Percentiles rank a stretch among this genome's conserved stretches.
phyloP scores from a whole-genome alignment of 768 basidiomycete genomes.

The Leccinum truebloodii region DNA sequence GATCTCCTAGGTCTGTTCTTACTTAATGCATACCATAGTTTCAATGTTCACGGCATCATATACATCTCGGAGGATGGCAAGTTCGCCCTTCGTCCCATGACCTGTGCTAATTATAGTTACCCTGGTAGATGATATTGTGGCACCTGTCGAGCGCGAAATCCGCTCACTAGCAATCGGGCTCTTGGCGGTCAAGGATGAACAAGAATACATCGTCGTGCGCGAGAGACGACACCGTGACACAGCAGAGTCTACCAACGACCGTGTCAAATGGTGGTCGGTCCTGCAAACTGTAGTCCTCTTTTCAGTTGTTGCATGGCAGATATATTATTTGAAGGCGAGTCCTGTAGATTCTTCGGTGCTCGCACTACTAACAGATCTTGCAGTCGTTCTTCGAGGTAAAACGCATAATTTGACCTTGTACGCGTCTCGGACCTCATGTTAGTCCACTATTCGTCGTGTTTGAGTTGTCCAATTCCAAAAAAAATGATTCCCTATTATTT shows the following conservation, averaged over 20 bases:
- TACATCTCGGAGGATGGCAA: slow-evolving; percentile 89
- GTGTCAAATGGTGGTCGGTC: slow-evolving; percentile 99
- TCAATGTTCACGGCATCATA: slow-evolving; percentile 80
- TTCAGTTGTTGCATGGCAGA: slow-evolving; percentile 92
- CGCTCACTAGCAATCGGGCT: slow-evolving; percentile 79
- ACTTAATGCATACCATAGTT: neutral
- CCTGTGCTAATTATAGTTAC: slow-evolving; percentile 4
- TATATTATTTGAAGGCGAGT: slow-evolving; percentile 90
- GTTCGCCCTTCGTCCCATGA: slow-evolving; percentile 16
- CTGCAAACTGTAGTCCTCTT: slow-evolving; percentile 86
- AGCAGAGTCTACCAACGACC: slow-evolving; percentile 87
- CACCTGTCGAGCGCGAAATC: slow-evolving; percentile 96
- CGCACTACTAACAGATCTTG: slow-evolving; percentile 5
- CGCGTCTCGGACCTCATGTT: neutral
- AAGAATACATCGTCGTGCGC: slow-evolving; percentile 96
- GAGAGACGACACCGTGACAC: slow-evolving; percentile 94
- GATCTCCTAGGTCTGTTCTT: too few relatives aligned
- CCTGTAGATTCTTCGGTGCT: neutral
- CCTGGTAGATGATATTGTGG: slow-evolving; percentile 66
- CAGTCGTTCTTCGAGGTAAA: slow-evolving; percentile 92
- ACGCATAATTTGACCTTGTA: slow-evolving; percentile 66
- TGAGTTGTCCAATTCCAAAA: neutral
- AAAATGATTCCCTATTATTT: slow-evolving; percentile 12
- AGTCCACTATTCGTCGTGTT: slow-evolving; percentile 1
- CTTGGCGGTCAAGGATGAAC: slow-evolving; percentile 93